These are phyloP conservation scores for Ganoderma resinaceum DNA, from an alignment of 1,284 basidiomycete genomes.

Conservation along the genomic window DNA sequence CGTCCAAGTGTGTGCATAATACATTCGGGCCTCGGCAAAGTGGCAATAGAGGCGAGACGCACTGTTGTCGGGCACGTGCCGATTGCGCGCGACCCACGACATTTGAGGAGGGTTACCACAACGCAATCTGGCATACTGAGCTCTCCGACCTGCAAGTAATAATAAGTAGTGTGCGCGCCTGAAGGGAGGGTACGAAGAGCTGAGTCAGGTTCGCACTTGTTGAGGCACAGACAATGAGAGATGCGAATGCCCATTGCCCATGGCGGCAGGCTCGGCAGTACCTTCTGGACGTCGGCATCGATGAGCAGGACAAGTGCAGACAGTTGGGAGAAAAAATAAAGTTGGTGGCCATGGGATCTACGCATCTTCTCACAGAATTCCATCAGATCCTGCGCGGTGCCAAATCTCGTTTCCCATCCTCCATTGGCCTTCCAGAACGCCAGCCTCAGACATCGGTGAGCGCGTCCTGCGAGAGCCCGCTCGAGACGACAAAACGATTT, in stretches of 20 bases:
- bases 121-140: not conserved
- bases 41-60: not conserved
- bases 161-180: not conserved
- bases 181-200: not conserved
- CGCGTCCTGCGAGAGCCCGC: not conserved
- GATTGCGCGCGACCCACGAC: not conserved
- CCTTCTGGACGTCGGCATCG: not conserved
- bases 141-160: not conserved
- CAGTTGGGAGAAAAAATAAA: not conserved
- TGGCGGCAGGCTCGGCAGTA: not conserved
- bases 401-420: not conserved
- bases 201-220: not conserved
- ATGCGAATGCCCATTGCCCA: not conserved
- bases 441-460: not conserved
- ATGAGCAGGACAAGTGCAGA: not conserved
- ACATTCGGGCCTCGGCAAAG: not conserved
- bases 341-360: not conserved
- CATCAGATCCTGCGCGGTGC: not conserved
- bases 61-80: not conserved
- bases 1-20: not conserved
- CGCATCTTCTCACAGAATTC: not conserved
- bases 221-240: not conserved
- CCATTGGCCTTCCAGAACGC: not conserved
- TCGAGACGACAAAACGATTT: not conserved
- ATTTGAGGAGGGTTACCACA: not conserved